A percentile compares a stretch with the other conserved stretches of the same genome.
These are phyloP conservation scores for Orbilia brochopaga DNA, from an alignment of 2,329 filamentous ascomycete genomes.

Conservation along the genomic window DNA sequence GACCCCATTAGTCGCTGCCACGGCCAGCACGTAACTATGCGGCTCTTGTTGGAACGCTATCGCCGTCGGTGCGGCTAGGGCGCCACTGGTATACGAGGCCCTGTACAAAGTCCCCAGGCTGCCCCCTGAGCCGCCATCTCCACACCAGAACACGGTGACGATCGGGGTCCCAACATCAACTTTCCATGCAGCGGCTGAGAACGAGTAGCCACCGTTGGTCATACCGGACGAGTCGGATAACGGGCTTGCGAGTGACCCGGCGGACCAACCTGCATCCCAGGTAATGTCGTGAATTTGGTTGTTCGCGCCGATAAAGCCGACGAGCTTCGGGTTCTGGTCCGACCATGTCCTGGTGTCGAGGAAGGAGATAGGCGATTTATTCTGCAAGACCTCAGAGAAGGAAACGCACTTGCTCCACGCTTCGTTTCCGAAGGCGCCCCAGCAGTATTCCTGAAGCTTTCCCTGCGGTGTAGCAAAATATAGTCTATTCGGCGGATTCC, in stretches of 20 bases:
- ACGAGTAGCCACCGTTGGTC: conserved; percentile 23
- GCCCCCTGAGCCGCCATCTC: conserved; percentile 19
- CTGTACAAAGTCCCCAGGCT: conserved; percentile 24
- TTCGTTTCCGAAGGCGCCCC: conserved; percentile 17
- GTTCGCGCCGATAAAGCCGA: conserved; percentile 14
- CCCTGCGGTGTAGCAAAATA: conserved; percentile 19
- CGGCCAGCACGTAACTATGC: conserved; percentile 23
- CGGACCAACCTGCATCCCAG: conserved; percentile 20
- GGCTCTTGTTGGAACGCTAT: conserved; percentile 24
- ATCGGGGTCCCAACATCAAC: conserved; percentile 20
- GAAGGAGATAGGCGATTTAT: conserved; percentile 25
- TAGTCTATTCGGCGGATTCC: conserved; percentile 5
- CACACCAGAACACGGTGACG: conserved; percentile 26
- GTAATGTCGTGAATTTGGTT: conserved; percentile 17
- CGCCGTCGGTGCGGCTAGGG: conserved; percentile 9
- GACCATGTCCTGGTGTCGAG: conserved; percentile 33
- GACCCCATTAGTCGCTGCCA: conserved; percentile 11
- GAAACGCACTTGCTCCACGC: conserved; percentile 10
- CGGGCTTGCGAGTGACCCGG: conserved; percentile 10
- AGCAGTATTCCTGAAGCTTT: conserved; percentile 9
- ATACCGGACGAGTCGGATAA: conserved; percentile 11
- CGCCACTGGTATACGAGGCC: conserved; percentile 2
- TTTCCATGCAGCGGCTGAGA: conserved; percentile 19
- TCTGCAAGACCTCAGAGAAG: conserved; percentile 3
- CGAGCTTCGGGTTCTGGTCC: conserved; percentile 8